These are phyloP conservation scores for Hansfordia pulvinata DNA, from an alignment of 2,329 filamentous ascomycete genomes.

Conservation along the genomic window DNA sequence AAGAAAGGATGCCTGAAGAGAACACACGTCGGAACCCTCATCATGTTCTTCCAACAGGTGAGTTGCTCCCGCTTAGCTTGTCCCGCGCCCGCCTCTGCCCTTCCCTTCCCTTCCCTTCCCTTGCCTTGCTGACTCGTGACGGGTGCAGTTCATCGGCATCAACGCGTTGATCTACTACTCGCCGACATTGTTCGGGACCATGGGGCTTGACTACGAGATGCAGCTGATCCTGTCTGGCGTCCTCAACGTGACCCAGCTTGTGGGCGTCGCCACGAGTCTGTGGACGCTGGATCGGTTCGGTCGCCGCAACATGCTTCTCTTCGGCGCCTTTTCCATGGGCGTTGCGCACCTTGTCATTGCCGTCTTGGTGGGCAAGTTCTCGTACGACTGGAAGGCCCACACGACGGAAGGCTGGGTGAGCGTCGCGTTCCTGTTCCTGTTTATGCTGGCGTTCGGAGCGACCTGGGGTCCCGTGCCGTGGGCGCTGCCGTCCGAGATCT, in stretches of 20 bases:
- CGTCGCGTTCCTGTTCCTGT: neutral
- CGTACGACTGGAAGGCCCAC: neutral
- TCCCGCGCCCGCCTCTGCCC: too few species aligned
- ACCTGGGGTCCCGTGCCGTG: constrained; percentile 1
- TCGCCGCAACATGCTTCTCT: neutral
- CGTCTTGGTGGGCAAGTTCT: neutral
- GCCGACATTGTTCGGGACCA: constrained; percentile 29
- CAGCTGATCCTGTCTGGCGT: constrained; percentile 31
- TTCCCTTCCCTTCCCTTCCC: too few species aligned
- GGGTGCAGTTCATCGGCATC: constrained; percentile 25
- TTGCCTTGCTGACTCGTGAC: neutral
- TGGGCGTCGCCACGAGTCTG: too few species aligned
- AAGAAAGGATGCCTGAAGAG: constrained; percentile 30
- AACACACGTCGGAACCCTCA: constrained; percentile 27
- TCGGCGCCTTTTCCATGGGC: neutral
- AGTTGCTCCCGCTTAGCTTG: too few species aligned
- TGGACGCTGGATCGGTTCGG: too few species aligned
- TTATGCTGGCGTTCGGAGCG: neutral
- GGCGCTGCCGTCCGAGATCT: neutral
- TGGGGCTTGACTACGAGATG: constrained; percentile 27
- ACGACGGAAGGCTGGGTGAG: neutral
- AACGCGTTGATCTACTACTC: constrained; percentile 35
- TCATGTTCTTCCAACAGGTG: constrained; percentile 45
- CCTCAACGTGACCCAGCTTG: constrained; percentile 26
- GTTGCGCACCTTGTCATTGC: neutral